Evolutionary conservation across 1,284 basidiomycete genomes (phyloP).

Genomic region (Ustilago tritici): DNA sequence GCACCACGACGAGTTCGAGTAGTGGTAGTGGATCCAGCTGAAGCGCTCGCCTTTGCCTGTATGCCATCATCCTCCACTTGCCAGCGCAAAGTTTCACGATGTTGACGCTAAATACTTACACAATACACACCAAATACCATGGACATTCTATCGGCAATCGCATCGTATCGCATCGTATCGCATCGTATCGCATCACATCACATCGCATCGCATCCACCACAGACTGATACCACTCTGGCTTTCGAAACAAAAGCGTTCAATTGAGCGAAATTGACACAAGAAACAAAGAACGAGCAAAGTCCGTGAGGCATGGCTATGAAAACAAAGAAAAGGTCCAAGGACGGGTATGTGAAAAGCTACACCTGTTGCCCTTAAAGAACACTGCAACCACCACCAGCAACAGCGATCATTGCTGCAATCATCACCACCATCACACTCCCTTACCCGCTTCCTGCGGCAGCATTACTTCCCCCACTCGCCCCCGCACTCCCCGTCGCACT

Average conservation of each 20-base stretch:
- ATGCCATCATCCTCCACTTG: not conserved
- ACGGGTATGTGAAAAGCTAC: not conserved
- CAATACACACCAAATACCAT: not conserved
- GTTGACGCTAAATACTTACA: not conserved
- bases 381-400: not conserved
- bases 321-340: not conserved
- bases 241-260: not conserved
- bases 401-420: not conserved
- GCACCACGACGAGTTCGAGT: constrained; percentile 19
- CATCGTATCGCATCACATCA: no score
- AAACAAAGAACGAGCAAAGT: not conserved
- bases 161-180: no score
- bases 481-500: not conserved
- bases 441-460: not conserved
- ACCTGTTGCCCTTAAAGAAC: not conserved
- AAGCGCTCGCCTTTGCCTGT: not conserved
- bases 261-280: not conserved
- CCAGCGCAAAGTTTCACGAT: not conserved
- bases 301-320: not conserved
- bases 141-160: not conserved
- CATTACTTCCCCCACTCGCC: not conserved
- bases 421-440: not conserved
- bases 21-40: constrained; percentile 1
- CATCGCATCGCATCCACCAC: not conserved
- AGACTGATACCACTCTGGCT: not conserved